Conservation (phyloP, 805 yeast species). For the Ogataea minuta region DNA sequence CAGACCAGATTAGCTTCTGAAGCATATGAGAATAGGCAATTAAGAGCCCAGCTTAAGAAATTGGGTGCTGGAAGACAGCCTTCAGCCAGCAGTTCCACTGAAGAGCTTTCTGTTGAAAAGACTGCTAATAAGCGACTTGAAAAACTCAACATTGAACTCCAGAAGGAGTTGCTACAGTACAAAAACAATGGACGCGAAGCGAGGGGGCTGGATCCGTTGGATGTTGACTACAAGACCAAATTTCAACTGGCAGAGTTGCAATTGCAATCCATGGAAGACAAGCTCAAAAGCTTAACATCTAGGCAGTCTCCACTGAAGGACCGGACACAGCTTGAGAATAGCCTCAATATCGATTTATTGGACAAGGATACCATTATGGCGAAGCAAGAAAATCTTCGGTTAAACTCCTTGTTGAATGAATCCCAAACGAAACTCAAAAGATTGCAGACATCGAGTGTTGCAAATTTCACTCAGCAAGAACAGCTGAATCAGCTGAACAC, state of each 20-base stretch:
- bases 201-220: conserved; percentile 37
- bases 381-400: conserved; percentile 35
- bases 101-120: conserved; percentile 27
- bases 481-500: conserved; percentile 47
- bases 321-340: conserved; percentile 18
- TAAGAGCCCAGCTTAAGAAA: conserved; percentile 42
- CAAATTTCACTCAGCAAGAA: conserved; percentile 34
- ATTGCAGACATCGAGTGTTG: conserved; percentile 26
- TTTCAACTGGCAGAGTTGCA: conserved; percentile 47
- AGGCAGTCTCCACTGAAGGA: conserved; percentile 35
- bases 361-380: conserved; percentile 26
- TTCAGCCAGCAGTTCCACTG: not conserved
- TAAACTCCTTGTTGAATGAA: conserved; percentile 36
- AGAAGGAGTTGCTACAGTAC: conserved; percentile 34
- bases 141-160: conserved; percentile 32
- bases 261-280: conserved; percentile 39
- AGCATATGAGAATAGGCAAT: conserved; percentile 53
- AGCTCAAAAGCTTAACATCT: conserved; percentile 29
- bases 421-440: conserved; percentile 34
- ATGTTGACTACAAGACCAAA: conserved; percentile 41
- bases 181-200: conserved; percentile 32
- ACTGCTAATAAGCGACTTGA: conserved; percentile 34
- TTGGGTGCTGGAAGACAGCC: conserved; percentile 21
- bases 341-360: conserved; percentile 14
- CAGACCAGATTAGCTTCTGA: conserved; percentile 68